Conservation (phyloP, 768 basidiomycete species). For the Rhodosporidiobolus sp. region DNA sequence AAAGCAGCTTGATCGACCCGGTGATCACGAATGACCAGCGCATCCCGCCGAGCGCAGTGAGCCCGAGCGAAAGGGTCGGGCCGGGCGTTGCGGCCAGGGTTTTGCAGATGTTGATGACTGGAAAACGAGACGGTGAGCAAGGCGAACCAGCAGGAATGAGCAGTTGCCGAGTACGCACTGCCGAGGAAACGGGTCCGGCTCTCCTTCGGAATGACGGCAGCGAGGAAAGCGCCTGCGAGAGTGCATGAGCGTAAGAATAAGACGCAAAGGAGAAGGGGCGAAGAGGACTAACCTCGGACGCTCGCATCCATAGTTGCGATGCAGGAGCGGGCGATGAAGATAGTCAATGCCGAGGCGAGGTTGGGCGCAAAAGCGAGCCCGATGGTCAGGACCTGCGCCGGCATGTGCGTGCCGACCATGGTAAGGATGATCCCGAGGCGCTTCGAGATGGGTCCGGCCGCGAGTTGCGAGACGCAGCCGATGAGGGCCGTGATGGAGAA, state of each 20-base stretch:
- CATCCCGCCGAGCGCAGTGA: constrained; percentile 10
- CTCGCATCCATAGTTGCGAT: constrained; percentile 26
- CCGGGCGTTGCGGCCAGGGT: constrained; percentile 31
- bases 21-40: constrained; percentile 24
- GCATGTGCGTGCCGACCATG: constrained; percentile 35
- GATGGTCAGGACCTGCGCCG: constrained; percentile 32
- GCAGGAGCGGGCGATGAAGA: constrained; percentile 17
- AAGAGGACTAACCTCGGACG: constrained; percentile 13
- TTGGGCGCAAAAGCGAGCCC: constrained; percentile 13
- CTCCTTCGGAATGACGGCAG: constrained; percentile 28
- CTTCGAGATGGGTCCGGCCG: constrained; percentile 9
- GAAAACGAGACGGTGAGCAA: background rate
- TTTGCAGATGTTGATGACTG: constrained; percentile 37
- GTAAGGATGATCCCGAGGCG: constrained; percentile 25
- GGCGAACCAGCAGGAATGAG: too few species aligned
- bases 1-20: constrained; percentile 23
- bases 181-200: constrained; percentile 32
- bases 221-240: constrained; percentile 28
- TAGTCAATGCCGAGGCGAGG: constrained; percentile 10
- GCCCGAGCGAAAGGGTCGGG: constrained; percentile 15
- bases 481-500: constrained; percentile 24
- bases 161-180: background rate
- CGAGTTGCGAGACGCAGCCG: constrained; percentile 18
- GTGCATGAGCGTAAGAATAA: too few species aligned
- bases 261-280: background rate